These are phyloP conservation scores for Colletotrichum viniferum DNA, from an alignment of 2,329 filamentous ascomycete species.

Conservation along the genomic window DNA sequence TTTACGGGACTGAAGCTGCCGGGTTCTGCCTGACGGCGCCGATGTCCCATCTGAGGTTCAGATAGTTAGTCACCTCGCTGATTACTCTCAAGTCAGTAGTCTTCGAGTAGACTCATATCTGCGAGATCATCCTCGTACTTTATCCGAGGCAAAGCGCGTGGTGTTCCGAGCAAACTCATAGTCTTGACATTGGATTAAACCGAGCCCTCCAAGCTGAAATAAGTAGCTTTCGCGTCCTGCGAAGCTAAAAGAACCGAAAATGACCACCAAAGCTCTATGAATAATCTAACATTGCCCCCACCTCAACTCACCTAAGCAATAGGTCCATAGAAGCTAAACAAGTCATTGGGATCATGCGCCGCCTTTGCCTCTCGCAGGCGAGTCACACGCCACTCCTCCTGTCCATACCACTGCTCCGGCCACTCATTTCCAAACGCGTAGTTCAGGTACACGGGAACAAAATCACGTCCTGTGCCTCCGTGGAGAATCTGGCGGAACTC, in stretches of 20 bases:
- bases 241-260: neutral
- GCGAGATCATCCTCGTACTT: neutral
- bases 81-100: neutral
- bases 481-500: constrained; percentile 39
- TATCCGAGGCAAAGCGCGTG: neutral
- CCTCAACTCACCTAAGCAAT: constrained; percentile 23
- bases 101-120: neutral
- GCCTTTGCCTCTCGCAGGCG: constrained; percentile 49
- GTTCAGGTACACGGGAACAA: constrained; percentile 50
- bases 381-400: constrained; percentile 51
- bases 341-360: constrained; percentile 49
- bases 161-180: neutral
- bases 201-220: neutral
- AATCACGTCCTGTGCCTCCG: constrained; percentile 32
- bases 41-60: neutral
- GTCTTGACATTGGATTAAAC: neutral
- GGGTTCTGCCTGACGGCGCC: neutral
- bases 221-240: neutral
- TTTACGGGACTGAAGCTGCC: constrained; percentile 19
- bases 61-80: neutral
- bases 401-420: constrained; percentile 47
- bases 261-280: neutral
- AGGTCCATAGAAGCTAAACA: constrained; percentile 49
- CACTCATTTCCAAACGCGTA: constrained; percentile 54
- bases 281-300: neutral